Evolutionary conservation across 1,284 basidiomycete species (phyloP).

Genomic region (Trametes hirsuta): DNA sequence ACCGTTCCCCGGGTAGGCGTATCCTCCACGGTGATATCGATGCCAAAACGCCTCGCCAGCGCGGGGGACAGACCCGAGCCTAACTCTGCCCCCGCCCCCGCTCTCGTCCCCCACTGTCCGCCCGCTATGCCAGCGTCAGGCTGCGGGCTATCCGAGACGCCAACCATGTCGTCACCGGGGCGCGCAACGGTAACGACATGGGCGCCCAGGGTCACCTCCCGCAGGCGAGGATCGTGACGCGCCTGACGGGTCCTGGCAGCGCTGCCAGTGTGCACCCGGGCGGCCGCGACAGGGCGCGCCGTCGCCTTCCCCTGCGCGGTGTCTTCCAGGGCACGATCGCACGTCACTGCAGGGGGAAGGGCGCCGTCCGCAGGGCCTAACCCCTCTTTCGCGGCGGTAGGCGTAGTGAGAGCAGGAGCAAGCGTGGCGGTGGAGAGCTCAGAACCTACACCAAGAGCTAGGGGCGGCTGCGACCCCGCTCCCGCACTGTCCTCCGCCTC

Average conservation of each 20-base stretch:
- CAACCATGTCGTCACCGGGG: background rate
- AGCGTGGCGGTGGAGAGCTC: background rate
- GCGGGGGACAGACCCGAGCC: background rate
- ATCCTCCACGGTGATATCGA: background rate
- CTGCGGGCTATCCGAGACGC: background rate
- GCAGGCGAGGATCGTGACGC: conserved; percentile 14
- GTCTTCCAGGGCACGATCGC: too few species aligned
- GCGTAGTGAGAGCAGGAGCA: background rate
- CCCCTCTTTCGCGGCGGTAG: background rate
- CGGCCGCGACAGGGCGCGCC: too few species aligned
- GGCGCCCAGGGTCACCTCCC: background rate
- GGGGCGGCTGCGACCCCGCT: conserved; percentile 4
- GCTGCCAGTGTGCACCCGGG: too few species aligned
- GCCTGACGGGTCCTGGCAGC: background rate
- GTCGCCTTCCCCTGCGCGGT: too few species aligned
- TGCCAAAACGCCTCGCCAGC: background rate
- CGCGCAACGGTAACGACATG: conserved; percentile 2
- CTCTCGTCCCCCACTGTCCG: background rate
- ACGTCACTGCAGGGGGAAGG: too few species aligned
- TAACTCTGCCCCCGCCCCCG: background rate
- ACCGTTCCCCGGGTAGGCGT: background rate
- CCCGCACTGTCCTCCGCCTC: background rate
- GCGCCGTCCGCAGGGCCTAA: background rate
- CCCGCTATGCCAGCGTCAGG: background rate
- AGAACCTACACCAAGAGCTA: background rate